phyloP scores from a whole-genome alignment of 2,329 filamentous ascomycete species.

The Zymoseptoria pseudotritici region DNA sequence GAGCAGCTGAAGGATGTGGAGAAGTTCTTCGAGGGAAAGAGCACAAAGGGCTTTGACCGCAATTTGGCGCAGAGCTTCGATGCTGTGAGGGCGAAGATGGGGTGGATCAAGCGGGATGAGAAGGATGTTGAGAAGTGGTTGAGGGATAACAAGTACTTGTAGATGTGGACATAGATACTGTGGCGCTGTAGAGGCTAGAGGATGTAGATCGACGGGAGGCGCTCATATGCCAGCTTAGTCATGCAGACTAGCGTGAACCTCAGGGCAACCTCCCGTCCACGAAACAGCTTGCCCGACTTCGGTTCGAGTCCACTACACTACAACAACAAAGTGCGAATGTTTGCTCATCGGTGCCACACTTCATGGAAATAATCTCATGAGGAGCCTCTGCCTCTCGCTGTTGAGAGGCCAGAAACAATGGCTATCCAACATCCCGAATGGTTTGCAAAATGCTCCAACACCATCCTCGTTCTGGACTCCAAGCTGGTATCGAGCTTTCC shows the following conservation, averaged over 20 bases:
- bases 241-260: not conserved
- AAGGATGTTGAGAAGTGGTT: constrained; percentile 70
- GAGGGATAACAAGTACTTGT: constrained; percentile 56
- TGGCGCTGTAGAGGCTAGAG: not conserved
- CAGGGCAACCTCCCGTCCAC: no score
- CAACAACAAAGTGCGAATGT: not conserved
- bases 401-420: not conserved
- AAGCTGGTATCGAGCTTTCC: not conserved
- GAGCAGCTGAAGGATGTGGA: constrained; percentile 70
- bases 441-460: not conserved
- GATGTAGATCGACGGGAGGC: not conserved
- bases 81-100: constrained; percentile 72
- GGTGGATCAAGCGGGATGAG: constrained; percentile 70
- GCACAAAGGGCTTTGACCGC: constrained; percentile 81
- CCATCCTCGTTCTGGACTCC: not conserved
- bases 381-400: not conserved
- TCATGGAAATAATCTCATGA: not conserved
- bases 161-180: constrained; percentile 1
- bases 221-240: not conserved
- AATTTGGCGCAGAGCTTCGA: constrained; percentile 86
- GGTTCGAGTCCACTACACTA: not conserved
- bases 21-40: constrained; percentile 72
- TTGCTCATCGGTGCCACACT: not conserved
- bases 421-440: no score
- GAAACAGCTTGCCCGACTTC: no score